Evolutionary conservation across 2,329 filamentous ascomycete genomes (phyloP).

Genomic region (Alternaria conjuncta): DNA sequence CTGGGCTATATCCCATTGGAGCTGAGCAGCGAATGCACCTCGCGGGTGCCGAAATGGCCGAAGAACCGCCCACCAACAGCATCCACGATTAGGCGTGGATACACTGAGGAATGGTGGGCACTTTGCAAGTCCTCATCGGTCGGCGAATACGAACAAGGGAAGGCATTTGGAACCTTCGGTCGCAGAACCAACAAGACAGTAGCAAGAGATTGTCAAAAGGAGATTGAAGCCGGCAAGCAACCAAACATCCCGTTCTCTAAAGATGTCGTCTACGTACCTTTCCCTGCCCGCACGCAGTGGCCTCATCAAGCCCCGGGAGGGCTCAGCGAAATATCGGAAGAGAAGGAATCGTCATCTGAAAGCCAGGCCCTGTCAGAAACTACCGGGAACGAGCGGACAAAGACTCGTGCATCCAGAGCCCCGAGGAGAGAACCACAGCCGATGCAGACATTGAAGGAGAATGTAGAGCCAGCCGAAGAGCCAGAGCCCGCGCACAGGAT

Average conservation of each 20-base stretch:
- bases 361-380: constrained; percentile 53
- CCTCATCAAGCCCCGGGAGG: constrained; percentile 40
- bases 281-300: constrained; percentile 49
- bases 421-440: constrained; percentile 33
- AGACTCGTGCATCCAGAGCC: constrained; percentile 32
- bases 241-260: constrained; percentile 58
- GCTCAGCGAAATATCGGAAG: constrained; percentile 49
- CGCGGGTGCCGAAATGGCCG: constrained; percentile 56
- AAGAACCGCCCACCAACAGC: constrained; percentile 53
- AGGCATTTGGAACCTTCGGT: constrained; percentile 55
- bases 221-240: constrained; percentile 55
- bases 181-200: constrained; percentile 57
- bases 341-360: constrained; percentile 50
- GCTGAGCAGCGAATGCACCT: constrained; percentile 55
- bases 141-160: constrained; percentile 55
- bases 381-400: constrained; percentile 52
- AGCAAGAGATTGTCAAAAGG: constrained; percentile 57
- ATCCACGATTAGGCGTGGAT: constrained; percentile 54
- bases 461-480: constrained; percentile 40
- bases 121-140: constrained; percentile 60
- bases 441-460: constrained; percentile 45
- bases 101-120: constrained; percentile 58
- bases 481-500: constrained; percentile 35
- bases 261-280: constrained; percentile 57
- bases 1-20: constrained; percentile 72